These are phyloP conservation scores for Curvularia sp. DNA, from an alignment of 2,329 filamentous ascomycete species.

Conservation along the genomic window DNA sequence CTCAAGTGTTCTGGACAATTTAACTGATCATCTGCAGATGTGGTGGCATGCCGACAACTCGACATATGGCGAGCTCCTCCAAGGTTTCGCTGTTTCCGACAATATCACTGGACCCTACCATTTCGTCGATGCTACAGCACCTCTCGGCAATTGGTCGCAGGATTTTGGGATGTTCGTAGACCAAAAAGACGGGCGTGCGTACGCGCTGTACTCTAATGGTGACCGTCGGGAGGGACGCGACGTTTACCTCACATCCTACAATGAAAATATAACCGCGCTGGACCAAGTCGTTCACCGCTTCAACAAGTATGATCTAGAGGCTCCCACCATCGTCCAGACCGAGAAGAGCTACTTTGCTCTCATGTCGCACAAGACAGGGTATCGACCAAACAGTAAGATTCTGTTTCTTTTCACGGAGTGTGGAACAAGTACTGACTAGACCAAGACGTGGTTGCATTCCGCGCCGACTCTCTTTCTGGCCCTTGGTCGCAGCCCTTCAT, in stretches of 20 bases:
- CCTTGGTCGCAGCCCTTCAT: conserved; percentile 65
- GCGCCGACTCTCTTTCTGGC: conserved; percentile 59
- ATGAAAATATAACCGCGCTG: conserved; percentile 60
- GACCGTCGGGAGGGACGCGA: conserved; percentile 63
- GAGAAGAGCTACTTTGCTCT: conserved; percentile 66
- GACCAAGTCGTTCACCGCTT: conserved; percentile 63
- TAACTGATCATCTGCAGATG: conserved; percentile 51
- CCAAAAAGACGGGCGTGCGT: conserved; percentile 63
- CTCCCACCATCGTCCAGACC: conserved; percentile 67
- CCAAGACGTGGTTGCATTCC: conserved; percentile 63
- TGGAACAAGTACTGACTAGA: conserved; percentile 8
- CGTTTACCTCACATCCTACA: conserved; percentile 64
- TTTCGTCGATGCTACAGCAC: conserved; percentile 62
- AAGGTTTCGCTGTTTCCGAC: conserved; percentile 63
- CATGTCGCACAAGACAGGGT: conserved; percentile 70
- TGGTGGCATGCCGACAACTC: conserved; percentile 69
- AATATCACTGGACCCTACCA: conserved; percentile 62
- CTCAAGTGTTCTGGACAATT: too few species aligned
- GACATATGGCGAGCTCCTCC: conserved; percentile 63
- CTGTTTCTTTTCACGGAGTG: background rate
- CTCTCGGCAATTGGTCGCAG: conserved; percentile 69
- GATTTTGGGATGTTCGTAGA: conserved; percentile 69
- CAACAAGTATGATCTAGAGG: conserved; percentile 67
- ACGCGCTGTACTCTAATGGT: conserved; percentile 67
- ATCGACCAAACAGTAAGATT: conserved; percentile 62